phyloP scores from a whole-genome alignment of 1,284 basidiomycete species.

The Rhodotorula sp. region DNA sequence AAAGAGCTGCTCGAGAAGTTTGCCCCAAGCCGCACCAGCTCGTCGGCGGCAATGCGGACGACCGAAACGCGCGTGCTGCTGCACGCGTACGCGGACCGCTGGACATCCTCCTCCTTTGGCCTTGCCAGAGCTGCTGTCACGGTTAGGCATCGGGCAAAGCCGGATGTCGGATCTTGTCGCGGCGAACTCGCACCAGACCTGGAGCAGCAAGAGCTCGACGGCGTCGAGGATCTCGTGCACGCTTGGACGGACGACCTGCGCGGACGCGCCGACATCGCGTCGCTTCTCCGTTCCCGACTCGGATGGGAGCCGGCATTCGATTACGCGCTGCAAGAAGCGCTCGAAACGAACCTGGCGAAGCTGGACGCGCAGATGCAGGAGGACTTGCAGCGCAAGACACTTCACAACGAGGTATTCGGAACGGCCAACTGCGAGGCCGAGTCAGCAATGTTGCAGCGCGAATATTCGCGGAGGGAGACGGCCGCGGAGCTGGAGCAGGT shows the following conservation, averaged over 20 bases:
- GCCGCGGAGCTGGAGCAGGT: conserved; percentile 12
- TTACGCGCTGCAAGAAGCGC: background rate
- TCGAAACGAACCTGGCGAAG: conserved; percentile 5
- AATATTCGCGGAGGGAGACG: conserved; percentile 16
- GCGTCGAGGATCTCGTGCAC: background rate
- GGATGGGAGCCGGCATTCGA: conserved; percentile 19
- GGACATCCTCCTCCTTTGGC: conserved; percentile 5
- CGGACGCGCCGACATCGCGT: conserved; percentile 14
- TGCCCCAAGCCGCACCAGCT: background rate
- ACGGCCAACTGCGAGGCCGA: conserved; percentile 17
- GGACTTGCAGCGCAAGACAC: background rate
- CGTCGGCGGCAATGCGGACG: background rate
- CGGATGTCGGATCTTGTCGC: too few species aligned
- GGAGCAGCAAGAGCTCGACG: background rate
- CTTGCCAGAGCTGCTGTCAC: conserved; percentile 15
- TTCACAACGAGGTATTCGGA: conserved; percentile 9
- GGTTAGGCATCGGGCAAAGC: background rate
- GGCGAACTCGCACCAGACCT: too few species aligned
- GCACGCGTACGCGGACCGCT: conserved; percentile 10
- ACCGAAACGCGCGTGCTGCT: conserved; percentile 3
- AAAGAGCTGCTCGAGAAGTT: background rate
- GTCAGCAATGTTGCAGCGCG: conserved; percentile 8
- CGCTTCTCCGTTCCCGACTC: conserved; percentile 1
- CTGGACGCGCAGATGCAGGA: background rate
- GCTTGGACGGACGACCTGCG: conserved; percentile 22